Conservation (phyloP, 495 filamentous ascomycete genomes). For the Neurospora sp. region DNA sequence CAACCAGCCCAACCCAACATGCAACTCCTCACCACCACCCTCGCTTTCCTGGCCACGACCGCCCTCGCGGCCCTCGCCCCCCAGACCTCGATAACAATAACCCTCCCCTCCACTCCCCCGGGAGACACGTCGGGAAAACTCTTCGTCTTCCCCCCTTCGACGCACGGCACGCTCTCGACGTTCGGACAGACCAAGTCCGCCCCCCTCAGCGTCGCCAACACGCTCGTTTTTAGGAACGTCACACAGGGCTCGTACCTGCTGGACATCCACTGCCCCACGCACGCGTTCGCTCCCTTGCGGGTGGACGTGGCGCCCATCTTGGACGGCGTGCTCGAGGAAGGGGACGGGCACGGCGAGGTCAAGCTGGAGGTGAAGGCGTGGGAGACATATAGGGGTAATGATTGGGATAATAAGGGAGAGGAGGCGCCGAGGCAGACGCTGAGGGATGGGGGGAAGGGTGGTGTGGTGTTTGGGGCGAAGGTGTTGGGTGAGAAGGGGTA, state of each 20-base stretch:
- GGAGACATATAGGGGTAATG: slow-evolving; percentile 81
- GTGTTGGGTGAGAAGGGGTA: slow-evolving; percentile 55
- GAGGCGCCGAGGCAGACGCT: slow-evolving; percentile 32
- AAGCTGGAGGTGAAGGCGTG: slow-evolving; percentile 49
- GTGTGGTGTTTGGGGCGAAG: slow-evolving; percentile 45
- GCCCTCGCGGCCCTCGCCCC: background rate
- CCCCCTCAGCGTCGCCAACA: slow-evolving; percentile 52
- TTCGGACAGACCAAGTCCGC: slow-evolving; percentile 38
- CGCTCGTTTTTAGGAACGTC: slow-evolving; percentile 64
- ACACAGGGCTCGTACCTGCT: slow-evolving; percentile 62
- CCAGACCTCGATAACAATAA: slow-evolving; percentile 14
- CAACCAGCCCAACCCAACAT: background rate
- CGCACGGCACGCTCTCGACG: slow-evolving; percentile 60
- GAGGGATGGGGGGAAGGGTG: slow-evolving; percentile 10
- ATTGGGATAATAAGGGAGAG: slow-evolving; percentile 74
- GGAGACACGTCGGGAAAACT: slow-evolving; percentile 7
- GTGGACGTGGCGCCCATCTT: slow-evolving; percentile 51
- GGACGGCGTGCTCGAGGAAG: slow-evolving; percentile 18
- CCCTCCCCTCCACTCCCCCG: slow-evolving; percentile 8
- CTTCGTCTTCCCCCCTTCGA: slow-evolving; percentile 49
- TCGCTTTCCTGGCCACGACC: slow-evolving; percentile 1
- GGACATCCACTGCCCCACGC: slow-evolving; percentile 62
- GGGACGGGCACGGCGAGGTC: slow-evolving; percentile 32
- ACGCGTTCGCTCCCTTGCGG: slow-evolving; percentile 62
- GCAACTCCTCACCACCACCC: slow-evolving; percentile 6